phyloP scores from a whole-genome alignment of 176 grass and related monocot species.

The Echinochloa phyllopogon region DNA sequence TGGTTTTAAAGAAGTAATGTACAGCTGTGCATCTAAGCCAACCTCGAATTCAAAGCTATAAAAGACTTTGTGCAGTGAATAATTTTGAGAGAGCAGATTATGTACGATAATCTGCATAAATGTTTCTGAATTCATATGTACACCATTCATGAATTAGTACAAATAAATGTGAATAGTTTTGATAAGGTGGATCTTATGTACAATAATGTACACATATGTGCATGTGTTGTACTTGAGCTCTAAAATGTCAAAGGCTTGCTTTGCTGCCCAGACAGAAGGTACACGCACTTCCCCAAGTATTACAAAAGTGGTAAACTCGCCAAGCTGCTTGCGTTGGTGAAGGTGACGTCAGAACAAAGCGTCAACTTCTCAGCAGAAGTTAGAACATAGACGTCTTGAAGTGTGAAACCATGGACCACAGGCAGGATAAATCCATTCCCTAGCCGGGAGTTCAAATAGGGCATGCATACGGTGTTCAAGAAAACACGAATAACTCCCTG shows the following conservation, averaged over 20 bases:
- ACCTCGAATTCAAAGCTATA: not conserved
- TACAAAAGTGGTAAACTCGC: conserved; percentile 19
- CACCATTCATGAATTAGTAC: not conserved
- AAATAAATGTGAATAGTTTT: conserved; percentile 13
- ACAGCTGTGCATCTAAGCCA: not conserved
- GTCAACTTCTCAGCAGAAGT: conserved; percentile 57
- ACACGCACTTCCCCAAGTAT: not conserved
- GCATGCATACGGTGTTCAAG: conserved; percentile 75
- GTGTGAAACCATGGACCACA: conserved; percentile 68
- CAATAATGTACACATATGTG: conserved; percentile 40
- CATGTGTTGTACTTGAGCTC: conserved; percentile 1
- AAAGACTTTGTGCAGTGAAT: not conserved
- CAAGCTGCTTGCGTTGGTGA: conserved; percentile 49
- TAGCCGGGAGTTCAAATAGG: conserved; percentile 70
- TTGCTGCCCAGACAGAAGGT: not conserved
- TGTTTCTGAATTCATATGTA: not conserved
- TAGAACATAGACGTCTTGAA: conserved; percentile 68
- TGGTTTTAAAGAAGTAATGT: not conserved
- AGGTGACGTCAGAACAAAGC: conserved; percentile 80
- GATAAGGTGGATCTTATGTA: conserved; percentile 11
- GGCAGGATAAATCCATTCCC: conserved; percentile 71
- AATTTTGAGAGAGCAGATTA: conserved; percentile 1
- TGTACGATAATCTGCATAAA: not conserved
- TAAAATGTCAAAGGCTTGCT: not conserved
- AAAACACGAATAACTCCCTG: conserved; percentile 88